Evolutionary conservation across 805 yeast genomes (phyloP).

Genomic region (Dipodascus albidus): DNA sequence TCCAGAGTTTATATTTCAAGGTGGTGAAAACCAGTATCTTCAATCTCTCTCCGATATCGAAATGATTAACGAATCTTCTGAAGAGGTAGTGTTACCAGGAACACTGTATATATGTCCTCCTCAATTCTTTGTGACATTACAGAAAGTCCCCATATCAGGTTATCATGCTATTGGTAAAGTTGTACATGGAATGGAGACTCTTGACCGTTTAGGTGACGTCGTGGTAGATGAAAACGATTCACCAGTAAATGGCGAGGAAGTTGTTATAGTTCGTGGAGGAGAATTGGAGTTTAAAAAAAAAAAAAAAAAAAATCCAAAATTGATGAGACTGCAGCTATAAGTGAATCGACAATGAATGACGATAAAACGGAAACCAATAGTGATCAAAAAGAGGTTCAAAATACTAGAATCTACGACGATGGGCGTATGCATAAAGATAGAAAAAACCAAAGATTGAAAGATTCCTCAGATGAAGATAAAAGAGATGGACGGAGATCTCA

Average conservation of each 20-base stretch:
- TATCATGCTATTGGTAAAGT: constrained; percentile 13
- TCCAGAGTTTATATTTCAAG: constrained; percentile 93
- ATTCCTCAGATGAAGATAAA: too few relatives aligned
- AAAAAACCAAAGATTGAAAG: too few relatives aligned
- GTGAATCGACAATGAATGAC: neutral
- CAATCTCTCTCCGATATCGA: neutral
- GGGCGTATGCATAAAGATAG: too few relatives aligned
- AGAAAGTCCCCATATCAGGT: neutral
- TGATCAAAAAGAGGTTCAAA: neutral
- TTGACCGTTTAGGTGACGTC: constrained; percentile 8
- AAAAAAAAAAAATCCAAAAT: neutral
- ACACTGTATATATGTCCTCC: constrained; percentile 9
- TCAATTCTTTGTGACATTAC: constrained; percentile 6
- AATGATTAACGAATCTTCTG: neutral
- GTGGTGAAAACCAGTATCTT: constrained; percentile 41
- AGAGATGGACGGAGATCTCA: too few relatives aligned
- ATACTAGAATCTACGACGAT: too few relatives aligned
- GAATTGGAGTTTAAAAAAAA: constrained; percentile 3
- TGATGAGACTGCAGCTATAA: neutral
- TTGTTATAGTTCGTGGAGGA: constrained; percentile 14
- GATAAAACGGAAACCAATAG: neutral
- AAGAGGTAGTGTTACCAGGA: neutral
- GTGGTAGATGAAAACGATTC: constrained; percentile 12
- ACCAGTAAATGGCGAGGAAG: constrained; percentile 13
- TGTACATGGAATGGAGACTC: constrained; percentile 11